These are phyloP conservation scores for Polyrhizophydium stewartii DNA, from an alignment of 371 early-diverging fungal genomes.

Conservation along the genomic window DNA sequence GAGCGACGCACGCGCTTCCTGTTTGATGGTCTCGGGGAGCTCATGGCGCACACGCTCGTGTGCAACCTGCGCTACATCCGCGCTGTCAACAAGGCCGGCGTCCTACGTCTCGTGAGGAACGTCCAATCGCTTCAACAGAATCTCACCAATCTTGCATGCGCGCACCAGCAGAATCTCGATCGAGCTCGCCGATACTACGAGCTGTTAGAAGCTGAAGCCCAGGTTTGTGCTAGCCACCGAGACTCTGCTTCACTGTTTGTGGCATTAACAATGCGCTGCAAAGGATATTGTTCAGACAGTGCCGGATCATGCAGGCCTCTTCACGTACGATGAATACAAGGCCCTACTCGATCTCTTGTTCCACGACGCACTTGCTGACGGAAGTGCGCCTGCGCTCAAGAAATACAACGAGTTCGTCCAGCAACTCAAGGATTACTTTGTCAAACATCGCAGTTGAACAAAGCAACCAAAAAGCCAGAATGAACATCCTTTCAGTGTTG, in stretches of 20 bases:
- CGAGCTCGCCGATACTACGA: slow-evolving; percentile 70
- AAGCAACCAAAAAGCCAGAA: too few relatives aligned
- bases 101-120: slow-evolving; percentile 75
- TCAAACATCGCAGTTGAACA: too few relatives aligned
- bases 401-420: not conserved
- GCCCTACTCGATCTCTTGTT: slow-evolving; percentile 35
- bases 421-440: not conserved
- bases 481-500: too few relatives aligned
- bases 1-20: slow-evolving; percentile 49
- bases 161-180: slow-evolving; percentile 66
- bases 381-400: slow-evolving; percentile 9
- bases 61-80: slow-evolving; percentile 66
- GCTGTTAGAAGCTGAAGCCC: slow-evolving; percentile 60
- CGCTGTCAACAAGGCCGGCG: slow-evolving; percentile 69
- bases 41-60: slow-evolving; percentile 67
- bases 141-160: slow-evolving; percentile 67
- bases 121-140: slow-evolving; percentile 83
- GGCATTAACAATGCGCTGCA: not conserved
- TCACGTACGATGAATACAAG: slow-evolving; percentile 43
- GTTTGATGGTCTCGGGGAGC: slow-evolving; percentile 74
- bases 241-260: not conserved
- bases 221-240: not conserved
- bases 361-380: slow-evolving; percentile 15
- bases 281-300: not conserved
- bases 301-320: slow-evolving; percentile 10